phyloP scores from a whole-genome alignment of 2,329 filamentous ascomycete species.

The Diaporthe nobilis region DNA sequence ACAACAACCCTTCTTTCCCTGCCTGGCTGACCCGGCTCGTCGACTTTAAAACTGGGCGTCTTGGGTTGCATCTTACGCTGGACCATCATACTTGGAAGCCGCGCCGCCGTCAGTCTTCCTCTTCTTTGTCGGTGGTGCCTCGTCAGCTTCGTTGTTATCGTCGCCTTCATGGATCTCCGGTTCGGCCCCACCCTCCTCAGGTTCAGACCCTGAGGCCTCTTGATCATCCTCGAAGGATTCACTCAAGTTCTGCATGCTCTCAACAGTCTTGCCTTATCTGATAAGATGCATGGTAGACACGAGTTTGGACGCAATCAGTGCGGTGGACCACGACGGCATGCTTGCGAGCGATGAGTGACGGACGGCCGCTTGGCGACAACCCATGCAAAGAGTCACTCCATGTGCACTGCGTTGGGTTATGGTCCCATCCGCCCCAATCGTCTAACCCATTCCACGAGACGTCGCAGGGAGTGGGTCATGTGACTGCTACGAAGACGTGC shows the following conservation, averaged over 20 bases:
- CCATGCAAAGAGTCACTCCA: background rate
- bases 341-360: background rate
- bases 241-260: background rate
- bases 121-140: background rate
- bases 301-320: background rate
- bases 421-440: background rate
- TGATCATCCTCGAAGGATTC: constrained; percentile 4
- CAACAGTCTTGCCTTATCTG: constrained; percentile 1
- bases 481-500: background rate
- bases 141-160: constrained; percentile 10
- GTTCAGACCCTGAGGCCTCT: constrained; percentile 11
- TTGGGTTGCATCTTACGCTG: background rate
- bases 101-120: background rate
- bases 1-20: background rate
- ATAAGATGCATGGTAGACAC: background rate
- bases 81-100: constrained; percentile 1
- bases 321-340: background rate
- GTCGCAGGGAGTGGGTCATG: background rate
- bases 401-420: background rate
- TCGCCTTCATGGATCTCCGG: background rate
- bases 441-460: background rate
- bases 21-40: background rate
- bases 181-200: constrained; percentile 1
- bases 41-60: too few relatives aligned
- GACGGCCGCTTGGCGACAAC: background rate